phyloP scores from a whole-genome alignment of 1,139 yeast species.

The Nematodospora anomalae region DNA sequence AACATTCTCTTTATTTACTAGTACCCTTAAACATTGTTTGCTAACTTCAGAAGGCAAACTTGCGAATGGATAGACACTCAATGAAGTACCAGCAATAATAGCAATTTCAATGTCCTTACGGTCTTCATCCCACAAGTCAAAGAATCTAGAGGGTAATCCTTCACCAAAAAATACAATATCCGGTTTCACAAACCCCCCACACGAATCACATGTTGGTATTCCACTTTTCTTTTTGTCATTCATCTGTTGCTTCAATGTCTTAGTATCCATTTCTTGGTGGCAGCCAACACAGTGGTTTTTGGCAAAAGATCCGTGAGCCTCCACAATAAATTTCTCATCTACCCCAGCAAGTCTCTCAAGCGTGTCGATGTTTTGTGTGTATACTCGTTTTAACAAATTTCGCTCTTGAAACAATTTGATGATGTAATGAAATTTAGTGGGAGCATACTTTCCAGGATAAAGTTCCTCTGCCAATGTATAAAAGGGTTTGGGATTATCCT shows the following conservation, averaged over 20 bases:
- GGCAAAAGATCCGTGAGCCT: slow-evolving; percentile 96
- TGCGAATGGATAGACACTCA: slow-evolving; percentile 90
- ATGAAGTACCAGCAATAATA: slow-evolving; percentile 88
- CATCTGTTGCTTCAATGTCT: slow-evolving; percentile 48
- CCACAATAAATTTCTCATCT: slow-evolving; percentile 61
- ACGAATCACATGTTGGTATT: slow-evolving; percentile 52
- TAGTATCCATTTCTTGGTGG: slow-evolving; percentile 50
- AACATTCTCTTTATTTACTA: slow-evolving; percentile 73
- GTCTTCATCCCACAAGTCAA: slow-evolving; percentile 69
- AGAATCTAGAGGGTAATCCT: slow-evolving; percentile 68
- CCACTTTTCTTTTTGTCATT: slow-evolving; percentile 30
- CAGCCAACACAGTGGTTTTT: slow-evolving; percentile 81
- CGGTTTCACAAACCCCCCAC: slow-evolving; percentile 82
- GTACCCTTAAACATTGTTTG: slow-evolving; percentile 50
- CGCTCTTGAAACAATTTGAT: slow-evolving; percentile 67
- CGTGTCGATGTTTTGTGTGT: slow-evolving; percentile 92
- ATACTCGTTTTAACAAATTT: slow-evolving; percentile 61
- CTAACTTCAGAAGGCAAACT: slow-evolving; percentile 68
- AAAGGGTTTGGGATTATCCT: slow-evolving; percentile 75
- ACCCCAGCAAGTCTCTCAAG: slow-evolving; percentile 86
- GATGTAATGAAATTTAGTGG: slow-evolving; percentile 78
- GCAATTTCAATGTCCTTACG: slow-evolving; percentile 62
- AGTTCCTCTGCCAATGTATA: slow-evolving; percentile 81
- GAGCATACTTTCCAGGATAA: slow-evolving; percentile 83
- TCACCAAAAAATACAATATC: slow-evolving; percentile 95